Conservation (phyloP, 1,284 basidiomycete species). For the Cryptococcus sp. region DNA sequence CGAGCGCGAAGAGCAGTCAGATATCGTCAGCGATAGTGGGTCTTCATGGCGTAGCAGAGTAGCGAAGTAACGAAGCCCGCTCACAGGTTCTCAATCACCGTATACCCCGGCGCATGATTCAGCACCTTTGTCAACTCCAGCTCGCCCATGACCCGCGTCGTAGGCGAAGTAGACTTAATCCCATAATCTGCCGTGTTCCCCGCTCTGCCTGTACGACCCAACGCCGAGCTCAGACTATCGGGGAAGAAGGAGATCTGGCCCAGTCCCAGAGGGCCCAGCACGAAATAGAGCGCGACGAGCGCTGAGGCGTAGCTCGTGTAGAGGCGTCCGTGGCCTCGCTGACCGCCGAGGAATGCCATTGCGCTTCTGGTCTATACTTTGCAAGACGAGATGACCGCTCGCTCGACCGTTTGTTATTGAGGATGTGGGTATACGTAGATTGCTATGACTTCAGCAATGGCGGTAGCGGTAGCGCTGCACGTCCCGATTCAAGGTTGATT, state of each 20-base stretch:
- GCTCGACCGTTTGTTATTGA: too few species aligned
- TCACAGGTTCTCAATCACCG: slow-evolving; percentile 37
- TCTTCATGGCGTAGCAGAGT: not conserved
- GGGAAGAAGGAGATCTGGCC: slow-evolving; percentile 14
- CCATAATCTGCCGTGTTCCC: slow-evolving; percentile 17
- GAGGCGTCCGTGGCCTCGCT: not conserved
- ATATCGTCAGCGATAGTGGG: not conserved
- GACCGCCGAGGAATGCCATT: too few species aligned
- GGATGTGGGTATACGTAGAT: too few species aligned
- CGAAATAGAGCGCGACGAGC: slow-evolving; percentile 7
- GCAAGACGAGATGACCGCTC: too few species aligned
- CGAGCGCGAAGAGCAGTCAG: not conserved
- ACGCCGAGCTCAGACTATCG: not conserved
- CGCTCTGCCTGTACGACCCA: not conserved
- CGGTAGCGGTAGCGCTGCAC: too few species aligned
- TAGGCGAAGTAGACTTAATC: slow-evolving; percentile 12
- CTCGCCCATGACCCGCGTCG: slow-evolving; percentile 6
- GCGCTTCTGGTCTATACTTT: too few species aligned
- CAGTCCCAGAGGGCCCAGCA: slow-evolving; percentile 12
- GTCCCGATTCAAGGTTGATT: too few species aligned
- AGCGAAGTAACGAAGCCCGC: slow-evolving; percentile 1
- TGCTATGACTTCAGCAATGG: too few species aligned
- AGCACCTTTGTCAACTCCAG: slow-evolving; percentile 25
- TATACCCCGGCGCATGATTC: slow-evolving; percentile 35
- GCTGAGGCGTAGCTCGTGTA: slow-evolving; percentile 8